phyloP scores from a whole-genome alignment of 441 rosid species.

The Erodium chrysanthum region DNA sequence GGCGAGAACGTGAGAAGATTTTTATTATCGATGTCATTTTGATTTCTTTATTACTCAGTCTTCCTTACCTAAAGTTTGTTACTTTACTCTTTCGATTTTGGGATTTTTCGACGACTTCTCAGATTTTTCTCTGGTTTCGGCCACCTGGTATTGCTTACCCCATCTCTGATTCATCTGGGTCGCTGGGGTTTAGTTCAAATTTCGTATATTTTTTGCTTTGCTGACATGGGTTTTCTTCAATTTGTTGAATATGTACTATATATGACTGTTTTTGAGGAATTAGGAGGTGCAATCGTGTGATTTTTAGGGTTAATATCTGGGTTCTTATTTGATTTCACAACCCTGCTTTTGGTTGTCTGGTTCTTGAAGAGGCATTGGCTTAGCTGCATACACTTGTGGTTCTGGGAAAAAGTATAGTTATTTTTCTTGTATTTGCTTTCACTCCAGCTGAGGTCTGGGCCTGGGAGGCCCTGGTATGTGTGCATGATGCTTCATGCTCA shows the following conservation, averaged over 20 bases:
- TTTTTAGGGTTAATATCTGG: slow-evolving; percentile 22
- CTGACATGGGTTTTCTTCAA: slow-evolving; percentile 18
- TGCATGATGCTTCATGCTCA: slow-evolving; percentile 89
- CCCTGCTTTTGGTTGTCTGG: slow-evolving; percentile 11
- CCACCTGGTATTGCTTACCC: slow-evolving; percentile 17
- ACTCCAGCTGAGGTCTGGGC: slow-evolving; percentile 7
- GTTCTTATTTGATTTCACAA: slow-evolving; percentile 24
- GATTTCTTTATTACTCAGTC: slow-evolving; percentile 2
- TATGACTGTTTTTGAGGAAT: slow-evolving; percentile 21
- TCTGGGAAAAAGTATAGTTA: slow-evolving; percentile 2
- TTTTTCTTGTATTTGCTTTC: slow-evolving; percentile 11
- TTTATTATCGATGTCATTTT: neutral
- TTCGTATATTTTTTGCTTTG: neutral
- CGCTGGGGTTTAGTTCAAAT: slow-evolving; percentile 9
- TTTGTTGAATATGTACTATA: slow-evolving; percentile 9
- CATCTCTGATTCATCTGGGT: slow-evolving; percentile 33
- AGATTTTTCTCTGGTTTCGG: slow-evolving; percentile 16
- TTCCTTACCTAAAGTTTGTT: neutral
- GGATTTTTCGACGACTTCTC: slow-evolving; percentile 14
- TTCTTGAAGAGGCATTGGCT: neutral
- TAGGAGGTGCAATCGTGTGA: slow-evolving; percentile 9
- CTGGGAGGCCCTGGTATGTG: slow-evolving; percentile 41
- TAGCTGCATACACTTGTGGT: neutral
- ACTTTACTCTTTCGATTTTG: slow-evolving; percentile 10
- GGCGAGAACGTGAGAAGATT: slow-evolving; percentile 1